phyloP scores from a whole-genome alignment of 177 flowering plant species.

The Vitis hybrid region DNA sequence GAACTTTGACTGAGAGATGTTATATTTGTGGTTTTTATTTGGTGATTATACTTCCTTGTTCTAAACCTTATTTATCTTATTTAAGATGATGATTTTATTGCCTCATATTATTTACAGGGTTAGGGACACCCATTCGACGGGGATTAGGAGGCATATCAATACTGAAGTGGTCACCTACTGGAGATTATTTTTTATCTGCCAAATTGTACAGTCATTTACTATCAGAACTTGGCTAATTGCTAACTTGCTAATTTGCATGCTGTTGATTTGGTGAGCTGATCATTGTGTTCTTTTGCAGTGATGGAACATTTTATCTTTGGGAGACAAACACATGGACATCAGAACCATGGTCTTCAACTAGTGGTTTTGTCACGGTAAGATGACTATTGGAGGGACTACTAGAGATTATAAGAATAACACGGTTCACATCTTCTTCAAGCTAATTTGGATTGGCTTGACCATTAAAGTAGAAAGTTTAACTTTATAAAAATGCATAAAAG shows the following conservation, averaged over 20 bases:
- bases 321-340: conserved; percentile 99
- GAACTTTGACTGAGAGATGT: too few relatives aligned
- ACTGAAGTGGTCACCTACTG: conserved; percentile 92
- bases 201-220: conserved; percentile 59
- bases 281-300: conserved; percentile 48
- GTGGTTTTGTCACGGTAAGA: conserved; percentile 84
- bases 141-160: conserved; percentile 91
- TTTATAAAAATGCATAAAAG: too few relatives aligned
- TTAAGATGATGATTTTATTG: neutral
- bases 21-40: too few relatives aligned
- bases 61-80: neutral
- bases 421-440: too few relatives aligned
- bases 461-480: too few relatives aligned
- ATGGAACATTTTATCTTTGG: conserved; percentile 98
- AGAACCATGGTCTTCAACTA: conserved; percentile 90
- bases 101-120: conserved; percentile 39
- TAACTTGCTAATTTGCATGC: neutral
- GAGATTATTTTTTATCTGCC: conserved; percentile 92
- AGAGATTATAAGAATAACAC: too few relatives aligned
- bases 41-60: neutral
- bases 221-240: neutral
- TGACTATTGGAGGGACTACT: too few relatives aligned
- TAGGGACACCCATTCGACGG: conserved; percentile 91
- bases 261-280: neutral
- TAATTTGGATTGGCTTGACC: too few relatives aligned